Base-by-base conservation (phyloP, 441 rosid genomes). In the Brassica hybrid region DNA sequence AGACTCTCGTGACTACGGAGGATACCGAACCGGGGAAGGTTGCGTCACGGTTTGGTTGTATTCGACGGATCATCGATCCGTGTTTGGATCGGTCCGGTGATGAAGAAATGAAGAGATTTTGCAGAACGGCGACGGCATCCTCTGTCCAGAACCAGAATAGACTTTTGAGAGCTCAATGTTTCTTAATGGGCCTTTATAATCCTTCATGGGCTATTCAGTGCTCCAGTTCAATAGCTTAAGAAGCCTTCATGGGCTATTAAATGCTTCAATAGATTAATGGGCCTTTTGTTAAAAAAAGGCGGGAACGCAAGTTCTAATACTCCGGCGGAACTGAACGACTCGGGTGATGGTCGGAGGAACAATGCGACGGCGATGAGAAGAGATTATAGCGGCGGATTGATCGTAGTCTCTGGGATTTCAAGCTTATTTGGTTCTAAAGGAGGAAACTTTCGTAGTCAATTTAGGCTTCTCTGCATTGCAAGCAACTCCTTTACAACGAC, bases 321-420 rank as follows among this genome's bases (percentile, higher is more conserved):
- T 1, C 67, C 58, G 43, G 6, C 50, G 18, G 65, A 34, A 34
- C 12, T 41, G 43, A 36, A 11, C 48, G 2, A 17, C 41, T 45
- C 41, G 10, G 43, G 12, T 25, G 65, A 41, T 77, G 52, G 11
- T 25, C 66, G 67, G 82, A n/a, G 69, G 2, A 52, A 69, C 13
- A 45, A 68, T 68, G 61, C 78, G 67, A 50, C 75, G 80, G 84
- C 56, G 76, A 81, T 81, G 84, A 70, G 52, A 69, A 77, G 65
- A 69, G 45, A 71, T 1, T 32, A 3, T 27, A 11, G 25, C 66
- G 68, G 74, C 57, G 78, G 77, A 56, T 32, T 36, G n/a, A 21
- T 64, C 61, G 64, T 19, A 66, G 18, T 75, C 48, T 62, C 82
- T 6, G 66, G 65, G 18, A 5, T 48, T 13, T 58, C 43, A 27